Percentiles rank a stretch among this genome's conserved stretches.
These are phyloP conservation scores for Noccaea bulbosa DNA, from an alignment of 345 rosid genomes.

Conservation along the genomic window DNA sequence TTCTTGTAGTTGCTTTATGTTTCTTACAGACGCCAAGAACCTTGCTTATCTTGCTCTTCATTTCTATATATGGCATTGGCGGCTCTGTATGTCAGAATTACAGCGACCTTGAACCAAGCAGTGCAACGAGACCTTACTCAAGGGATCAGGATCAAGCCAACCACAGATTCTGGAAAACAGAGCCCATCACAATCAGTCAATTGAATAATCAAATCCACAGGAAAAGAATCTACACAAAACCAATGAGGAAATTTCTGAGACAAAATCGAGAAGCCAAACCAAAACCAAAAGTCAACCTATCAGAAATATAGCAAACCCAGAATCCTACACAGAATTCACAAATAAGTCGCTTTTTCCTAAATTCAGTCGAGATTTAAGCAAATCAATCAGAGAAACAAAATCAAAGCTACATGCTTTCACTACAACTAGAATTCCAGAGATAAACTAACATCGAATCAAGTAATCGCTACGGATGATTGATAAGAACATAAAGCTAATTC, in stretches of 20 bases:
- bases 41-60: constrained; percentile 47
- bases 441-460: constrained; percentile 22
- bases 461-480: constrained; percentile 3
- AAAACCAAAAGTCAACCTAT: constrained; percentile 31
- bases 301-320: constrained; percentile 32
- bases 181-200: constrained; percentile 17
- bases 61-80: constrained; percentile 49
- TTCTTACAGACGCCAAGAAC: constrained; percentile 47
- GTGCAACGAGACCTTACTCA: neutral
- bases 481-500: neutral
- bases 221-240: neutral
- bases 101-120: constrained; percentile 22
- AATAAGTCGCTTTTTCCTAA: neutral
- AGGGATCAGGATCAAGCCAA: constrained; percentile 24
- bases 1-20: constrained; percentile 36
- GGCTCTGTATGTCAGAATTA: constrained; percentile 33
- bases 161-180: constrained; percentile 37
- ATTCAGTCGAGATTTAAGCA: constrained; percentile 7
- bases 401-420: constrained; percentile 25
- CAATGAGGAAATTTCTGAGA: constrained; percentile 18
- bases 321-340: constrained; percentile 27
- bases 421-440: constrained; percentile 14
- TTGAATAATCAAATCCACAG: neutral
- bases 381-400: constrained; percentile 25
- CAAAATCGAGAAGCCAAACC: constrained; percentile 17